These are phyloP conservation scores for Thinopyrum elongatum DNA, from an alignment of 176 grass and related monocot genomes.

Conservation along the genomic window DNA sequence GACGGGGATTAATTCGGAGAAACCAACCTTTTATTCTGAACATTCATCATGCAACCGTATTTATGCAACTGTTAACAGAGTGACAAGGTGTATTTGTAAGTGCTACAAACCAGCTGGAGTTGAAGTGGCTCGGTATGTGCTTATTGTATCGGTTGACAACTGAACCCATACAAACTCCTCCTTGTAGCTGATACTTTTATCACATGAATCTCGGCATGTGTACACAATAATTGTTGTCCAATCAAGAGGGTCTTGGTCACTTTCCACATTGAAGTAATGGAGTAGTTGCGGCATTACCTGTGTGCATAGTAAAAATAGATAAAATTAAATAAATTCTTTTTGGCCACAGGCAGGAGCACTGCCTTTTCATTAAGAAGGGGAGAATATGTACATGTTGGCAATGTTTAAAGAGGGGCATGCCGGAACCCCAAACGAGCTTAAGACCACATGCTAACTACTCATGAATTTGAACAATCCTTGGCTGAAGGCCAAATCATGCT, in stretches of 20 bases:
- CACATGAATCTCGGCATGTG: slow-evolving; percentile 52
- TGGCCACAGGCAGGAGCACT: too few relatives aligned
- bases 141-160: slow-evolving; percentile 19
- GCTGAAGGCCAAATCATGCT: too few relatives aligned
- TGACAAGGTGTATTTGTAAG: neutral
- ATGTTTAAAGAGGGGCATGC: too few relatives aligned
- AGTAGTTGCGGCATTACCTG: slow-evolving; percentile 70
- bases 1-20: too few relatives aligned
- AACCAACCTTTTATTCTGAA: too few relatives aligned
- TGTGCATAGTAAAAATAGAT: neutral
- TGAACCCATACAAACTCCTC: slow-evolving; percentile 70
- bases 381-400: too few relatives aligned
- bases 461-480: too few relatives aligned
- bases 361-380: too few relatives aligned
- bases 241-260: slow-evolving; percentile 49
- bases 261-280: slow-evolving; percentile 48
- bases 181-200: slow-evolving; percentile 40
- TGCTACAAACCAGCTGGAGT: neutral
- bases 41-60: too few relatives aligned
- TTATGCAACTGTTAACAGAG: too few relatives aligned
- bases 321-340: neutral
- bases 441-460: too few relatives aligned
- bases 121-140: neutral
- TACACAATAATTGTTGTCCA: slow-evolving; percentile 58
- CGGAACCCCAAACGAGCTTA: too few relatives aligned